A percentile compares a stretch with the other conserved stretches of the same genome.
phyloP scores from a whole-genome alignment of 2,329 filamentous ascomycete species.

The Scopulariopsis brevicaulis region DNA sequence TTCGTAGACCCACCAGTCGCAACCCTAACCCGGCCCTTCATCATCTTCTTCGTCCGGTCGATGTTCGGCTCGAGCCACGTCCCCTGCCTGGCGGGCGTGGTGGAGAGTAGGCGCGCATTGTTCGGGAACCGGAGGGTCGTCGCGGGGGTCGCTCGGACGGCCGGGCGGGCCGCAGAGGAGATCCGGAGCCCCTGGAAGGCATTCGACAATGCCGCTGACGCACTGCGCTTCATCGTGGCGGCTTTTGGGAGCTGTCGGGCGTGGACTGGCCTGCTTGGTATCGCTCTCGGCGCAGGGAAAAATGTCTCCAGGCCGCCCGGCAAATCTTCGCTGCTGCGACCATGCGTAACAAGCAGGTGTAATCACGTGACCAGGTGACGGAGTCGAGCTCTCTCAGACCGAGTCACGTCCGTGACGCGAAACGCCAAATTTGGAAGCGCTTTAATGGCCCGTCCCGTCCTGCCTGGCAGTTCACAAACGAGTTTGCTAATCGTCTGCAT shows the following conservation, averaged over 20 bases:
- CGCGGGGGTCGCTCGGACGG: constrained; percentile 18
- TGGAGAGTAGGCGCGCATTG: constrained; percentile 60
- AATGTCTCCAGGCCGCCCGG: neutral
- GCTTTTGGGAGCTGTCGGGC: neutral
- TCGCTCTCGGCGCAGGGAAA: neutral
- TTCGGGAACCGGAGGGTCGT: constrained; percentile 18
- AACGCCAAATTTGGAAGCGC: neutral
- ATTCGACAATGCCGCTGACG: constrained; percentile 31
- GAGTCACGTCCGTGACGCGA: neutral
- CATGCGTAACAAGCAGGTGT: neutral
- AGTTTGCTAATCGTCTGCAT: neutral
- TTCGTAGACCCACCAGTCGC: constrained; percentile 83
- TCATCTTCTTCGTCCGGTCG: constrained; percentile 73
- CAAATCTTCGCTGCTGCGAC: neutral
- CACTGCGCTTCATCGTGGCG: constrained; percentile 33
- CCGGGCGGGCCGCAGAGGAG: constrained; percentile 20
- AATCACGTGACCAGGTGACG: constrained; percentile 5
- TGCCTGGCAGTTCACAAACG: neutral
- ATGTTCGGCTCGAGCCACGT: constrained; percentile 77
- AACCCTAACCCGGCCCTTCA: constrained; percentile 81
- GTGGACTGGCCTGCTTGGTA: neutral
- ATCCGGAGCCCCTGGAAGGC: constrained; percentile 34
- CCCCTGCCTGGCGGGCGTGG: constrained; percentile 44
- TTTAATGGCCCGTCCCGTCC: neutral
- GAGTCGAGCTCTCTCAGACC: neutral